Percentiles rank a stretch among this genome's conserved stretches.
Evolutionary conservation across 2,329 filamentous ascomycete species (phyloP).

Genomic region (Fusarium incarnatum): DNA sequence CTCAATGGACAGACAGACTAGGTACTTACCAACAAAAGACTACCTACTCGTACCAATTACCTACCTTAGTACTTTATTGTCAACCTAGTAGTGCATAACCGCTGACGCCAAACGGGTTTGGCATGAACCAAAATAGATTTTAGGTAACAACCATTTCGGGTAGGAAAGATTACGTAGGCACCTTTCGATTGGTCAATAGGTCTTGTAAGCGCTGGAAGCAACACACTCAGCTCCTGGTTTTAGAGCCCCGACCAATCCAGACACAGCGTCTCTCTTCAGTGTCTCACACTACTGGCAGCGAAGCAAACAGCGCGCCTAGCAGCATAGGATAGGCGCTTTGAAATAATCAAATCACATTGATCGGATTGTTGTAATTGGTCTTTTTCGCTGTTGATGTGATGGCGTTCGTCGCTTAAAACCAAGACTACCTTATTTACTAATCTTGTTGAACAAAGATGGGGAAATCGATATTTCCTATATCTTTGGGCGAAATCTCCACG

Average conservation of each 20-base stretch:
- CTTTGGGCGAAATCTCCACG: conserved; percentile 22
- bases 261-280: conserved; percentile 17
- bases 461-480: conserved; percentile 41
- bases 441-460: conserved; percentile 15
- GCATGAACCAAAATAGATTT: conserved; percentile 34
- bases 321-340: conserved; percentile 45
- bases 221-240: conserved; percentile 19
- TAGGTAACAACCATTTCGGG: conserved; percentile 27
- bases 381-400: conserved; percentile 5
- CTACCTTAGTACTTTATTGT: neutral
- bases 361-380: conserved; percentile 35
- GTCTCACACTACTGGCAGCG: conserved; percentile 31
- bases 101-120: conserved; percentile 34
- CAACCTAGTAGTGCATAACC: conserved; percentile 31
- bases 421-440: neutral
- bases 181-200: conserved; percentile 34
- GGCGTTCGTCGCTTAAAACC: conserved; percentile 28
- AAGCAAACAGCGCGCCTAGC: conserved; percentile 41
- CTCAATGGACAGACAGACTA: neutral
- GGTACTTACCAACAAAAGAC: neutral
- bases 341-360: conserved; percentile 21
- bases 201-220: conserved; percentile 39
- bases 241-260: conserved; percentile 36
- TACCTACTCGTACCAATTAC: too few species aligned
- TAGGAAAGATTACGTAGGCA: neutral